Base-by-base conservation (phyloP, 2,329 filamentous ascomycete species). In the Fusarium caatingaense region DNA sequence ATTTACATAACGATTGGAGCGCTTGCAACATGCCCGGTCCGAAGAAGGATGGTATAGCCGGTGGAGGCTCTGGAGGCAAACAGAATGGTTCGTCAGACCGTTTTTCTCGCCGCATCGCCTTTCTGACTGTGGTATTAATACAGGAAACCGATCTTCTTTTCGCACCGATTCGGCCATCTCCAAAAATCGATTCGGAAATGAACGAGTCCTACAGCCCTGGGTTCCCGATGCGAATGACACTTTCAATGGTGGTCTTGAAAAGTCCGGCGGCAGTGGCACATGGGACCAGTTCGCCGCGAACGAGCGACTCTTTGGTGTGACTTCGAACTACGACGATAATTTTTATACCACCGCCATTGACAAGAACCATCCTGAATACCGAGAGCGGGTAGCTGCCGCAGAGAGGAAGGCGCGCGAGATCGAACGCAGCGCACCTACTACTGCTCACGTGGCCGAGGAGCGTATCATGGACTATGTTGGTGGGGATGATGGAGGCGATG, bases 241-340 rank as follows among this genome's bases (percentile, higher is more conserved):
- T 28, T 79, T 88, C 42, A 91, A 94, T 76, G 85, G 92, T 70
- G 91, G 91, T 49, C 85, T 98, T 25, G 93, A 96, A 74, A 88
- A 83, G 53, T 74, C 84, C 4, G 73, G 78, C n/a, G 80, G 78
- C 55, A 76, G 80, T 18, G 83, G 82, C 9, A 83, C 82, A 12
- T 99, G 96, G 96, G 95, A 99, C 78, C 96, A 99, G 79, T 99
- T 99, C 76, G 92, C 93, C 61, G 91, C 88, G 68, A 98, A 98
- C 76, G 93, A 97, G 80, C 87, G 89, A 59, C 88, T 93, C 30
- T 98, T 97, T 77, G 96, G 96, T 37, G 82, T 97, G 41, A 93
- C 89, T 80, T 96, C 92, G 55, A 93, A 94, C 74, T 99, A 98
- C 78, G 90, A 98, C 76, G 96, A 98, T 81, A 94, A 93, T 73